Conservation (phyloP, 176 grass and related monocot genomes). For the Panicum miliaceum region DNA sequence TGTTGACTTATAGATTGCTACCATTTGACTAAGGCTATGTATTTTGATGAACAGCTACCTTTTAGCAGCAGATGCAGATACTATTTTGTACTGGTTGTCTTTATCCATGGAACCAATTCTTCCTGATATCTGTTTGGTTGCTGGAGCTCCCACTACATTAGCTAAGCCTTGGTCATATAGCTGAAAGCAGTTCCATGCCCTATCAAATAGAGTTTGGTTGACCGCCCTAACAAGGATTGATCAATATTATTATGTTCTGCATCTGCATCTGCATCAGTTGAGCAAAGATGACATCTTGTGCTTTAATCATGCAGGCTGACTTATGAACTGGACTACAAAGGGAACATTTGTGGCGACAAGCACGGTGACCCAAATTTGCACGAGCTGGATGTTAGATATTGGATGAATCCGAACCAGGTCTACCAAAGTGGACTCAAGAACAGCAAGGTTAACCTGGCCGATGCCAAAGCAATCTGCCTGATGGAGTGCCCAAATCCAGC, state of each 20-base stretch:
- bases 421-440: constrained; percentile 85
- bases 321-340: constrained; percentile 93
- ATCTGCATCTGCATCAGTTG: background rate
- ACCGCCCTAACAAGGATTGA: background rate
- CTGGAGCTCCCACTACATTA: constrained; percentile 4
- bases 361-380: constrained; percentile 69
- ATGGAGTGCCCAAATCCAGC: constrained; percentile 91
- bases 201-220: background rate
- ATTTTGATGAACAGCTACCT: background rate
- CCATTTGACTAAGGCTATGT: background rate
- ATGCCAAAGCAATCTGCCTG: constrained; percentile 88
- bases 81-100: background rate
- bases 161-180: background rate
- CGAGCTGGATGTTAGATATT: constrained; percentile 84
- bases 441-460: constrained; percentile 69
- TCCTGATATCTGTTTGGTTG: background rate
- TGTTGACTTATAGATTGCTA: background rate
- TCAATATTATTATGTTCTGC: background rate
- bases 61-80: background rate
- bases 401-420: constrained; percentile 93
- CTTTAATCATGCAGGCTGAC: constrained; percentile 62
- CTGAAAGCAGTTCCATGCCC: background rate
- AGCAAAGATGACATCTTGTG: background rate
- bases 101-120: background rate
- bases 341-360: constrained; percentile 82